Conservation (phyloP, 306 rosid genomes). For the Cicer arietinum region DNA sequence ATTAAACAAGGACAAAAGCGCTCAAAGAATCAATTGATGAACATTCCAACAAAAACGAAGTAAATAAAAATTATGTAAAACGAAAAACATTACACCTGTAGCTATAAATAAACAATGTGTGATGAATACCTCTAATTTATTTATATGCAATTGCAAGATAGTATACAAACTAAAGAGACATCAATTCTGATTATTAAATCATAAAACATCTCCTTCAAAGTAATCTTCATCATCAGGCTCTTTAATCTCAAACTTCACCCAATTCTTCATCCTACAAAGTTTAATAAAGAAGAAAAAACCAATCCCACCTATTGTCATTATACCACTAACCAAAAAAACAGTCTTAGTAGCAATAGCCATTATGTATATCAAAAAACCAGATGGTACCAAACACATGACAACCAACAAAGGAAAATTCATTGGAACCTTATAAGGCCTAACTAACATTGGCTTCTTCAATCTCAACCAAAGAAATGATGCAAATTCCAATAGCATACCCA, state of each 20-base stretch:
- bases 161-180: neutral
- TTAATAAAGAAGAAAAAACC: conserved; percentile 51
- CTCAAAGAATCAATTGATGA: neutral
- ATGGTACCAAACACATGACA: conserved; percentile 60
- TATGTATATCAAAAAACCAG: conserved; percentile 53
- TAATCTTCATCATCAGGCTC: neutral
- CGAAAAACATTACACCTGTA: neutral
- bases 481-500: conserved; percentile 69
- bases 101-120: neutral
- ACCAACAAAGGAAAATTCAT: conserved; percentile 47
- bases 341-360: conserved; percentile 54
- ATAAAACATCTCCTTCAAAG: neutral
- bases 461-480: conserved; percentile 64
- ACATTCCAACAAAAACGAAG: neutral
- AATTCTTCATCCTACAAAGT: conserved; percentile 45
- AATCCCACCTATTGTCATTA: conserved; percentile 58
- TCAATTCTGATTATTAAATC: neutral
- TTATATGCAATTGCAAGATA: neutral
- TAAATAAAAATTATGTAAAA: neutral
- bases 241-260: conserved; percentile 15
- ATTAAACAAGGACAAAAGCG: neutral
- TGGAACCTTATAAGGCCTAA: conserved; percentile 63
- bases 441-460: conserved; percentile 48
- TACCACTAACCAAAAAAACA: conserved; percentile 54
- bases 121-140: neutral